Percentiles rank a stretch among this genome's conserved stretches.
phyloP scores from a whole-genome alignment of 768 basidiomycete species.

The Lactifluus hygrophoroides region DNA sequence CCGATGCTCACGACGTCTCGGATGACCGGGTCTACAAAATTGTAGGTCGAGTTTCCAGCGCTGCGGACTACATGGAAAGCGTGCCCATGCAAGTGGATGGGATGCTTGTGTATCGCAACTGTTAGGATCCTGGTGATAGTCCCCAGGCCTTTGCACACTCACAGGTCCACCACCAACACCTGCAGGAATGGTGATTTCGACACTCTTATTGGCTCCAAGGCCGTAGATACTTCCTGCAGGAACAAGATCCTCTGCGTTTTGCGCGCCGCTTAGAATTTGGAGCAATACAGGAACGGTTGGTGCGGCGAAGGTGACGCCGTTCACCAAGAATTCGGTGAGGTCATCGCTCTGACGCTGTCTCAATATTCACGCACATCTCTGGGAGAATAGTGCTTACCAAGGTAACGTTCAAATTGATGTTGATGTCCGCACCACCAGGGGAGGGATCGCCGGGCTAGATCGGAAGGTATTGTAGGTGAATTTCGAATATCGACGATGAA shows the following conservation, averaged over 20 bases:
- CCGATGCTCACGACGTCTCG: conserved; percentile 34
- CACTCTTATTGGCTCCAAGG: conserved; percentile 37
- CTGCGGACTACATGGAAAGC: conserved; percentile 15
- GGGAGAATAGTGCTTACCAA: not conserved
- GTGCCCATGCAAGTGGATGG: conserved; percentile 6
- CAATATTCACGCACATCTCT: not conserved
- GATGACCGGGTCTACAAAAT: conserved; percentile 32
- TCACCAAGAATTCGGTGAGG: conserved; percentile 27
- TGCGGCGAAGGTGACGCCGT: conserved; percentile 29
- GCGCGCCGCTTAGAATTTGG: conserved; percentile 49
- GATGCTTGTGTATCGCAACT: not conserved
- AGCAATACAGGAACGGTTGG: conserved; percentile 45
- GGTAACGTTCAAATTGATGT: not conserved
- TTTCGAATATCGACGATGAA: not conserved
- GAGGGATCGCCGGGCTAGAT: not conserved
- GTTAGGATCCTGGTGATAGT: not conserved
- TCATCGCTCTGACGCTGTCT: not conserved
- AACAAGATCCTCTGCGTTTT: conserved; percentile 37
- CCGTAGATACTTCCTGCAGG: conserved; percentile 40
- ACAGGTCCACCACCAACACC: not conserved
- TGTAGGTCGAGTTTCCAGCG: conserved; percentile 11
- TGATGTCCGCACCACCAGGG: conserved; percentile 7
- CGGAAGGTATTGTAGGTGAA: not conserved
- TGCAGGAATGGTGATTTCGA: conserved; percentile 31
- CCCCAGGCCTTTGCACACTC: not conserved